Base-by-base conservation (phyloP, 805 yeast species). In the Zygoascus flipseniorum region DNA sequence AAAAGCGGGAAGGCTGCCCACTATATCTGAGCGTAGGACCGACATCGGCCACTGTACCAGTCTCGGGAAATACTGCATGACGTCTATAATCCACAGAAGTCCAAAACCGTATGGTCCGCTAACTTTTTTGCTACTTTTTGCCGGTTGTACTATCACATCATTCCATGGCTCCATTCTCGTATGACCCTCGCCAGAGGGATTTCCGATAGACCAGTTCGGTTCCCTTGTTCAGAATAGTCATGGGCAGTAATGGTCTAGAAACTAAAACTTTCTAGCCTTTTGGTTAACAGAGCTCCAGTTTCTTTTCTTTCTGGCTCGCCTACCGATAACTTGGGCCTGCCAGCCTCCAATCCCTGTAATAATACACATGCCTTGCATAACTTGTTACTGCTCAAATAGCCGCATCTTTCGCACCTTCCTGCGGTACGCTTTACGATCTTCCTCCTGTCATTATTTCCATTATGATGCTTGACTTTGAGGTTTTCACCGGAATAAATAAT, bases 401-500 rank as follows among this genome's bases (percentile, higher is more conserved):
- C 97, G 72, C 99, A 93, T 56, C 82, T 82, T 58, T 83, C 86
- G 72, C 99, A 93, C 54, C 82, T 57, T 1, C 72, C 68, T 26
- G 55, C 53, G 16, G 51, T 23, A n/a, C 13, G 37, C 43, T 14
- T 31, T 9, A 18, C 32, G 6, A 48, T 19, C 31, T 39, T 19
- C 31, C 5, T 23, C 31, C 37, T 48, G 48, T 52, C 37, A 44
- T 65, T 50, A 55, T 13, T 31, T 10, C n/a, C 31, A 13, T 44
- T 44, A 23, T 48, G 50, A 44, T 58, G 55, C 48, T 58, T 57
- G 20, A 90, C 69, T 35, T 79, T 82, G 59, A 90, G 78, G 56
- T 82, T 83, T 69, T 93, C 99, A 37, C 99, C 99, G 58, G 96
- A 86, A 59, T 86, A 86, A 32, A 93, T 93, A 52, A 93, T 87